Percentiles rank a stretch among this genome's conserved stretches.
phyloP scores from a whole-genome alignment of 371 early-diverging fungal species.

The Neoconidiobolus thromboides region DNA sequence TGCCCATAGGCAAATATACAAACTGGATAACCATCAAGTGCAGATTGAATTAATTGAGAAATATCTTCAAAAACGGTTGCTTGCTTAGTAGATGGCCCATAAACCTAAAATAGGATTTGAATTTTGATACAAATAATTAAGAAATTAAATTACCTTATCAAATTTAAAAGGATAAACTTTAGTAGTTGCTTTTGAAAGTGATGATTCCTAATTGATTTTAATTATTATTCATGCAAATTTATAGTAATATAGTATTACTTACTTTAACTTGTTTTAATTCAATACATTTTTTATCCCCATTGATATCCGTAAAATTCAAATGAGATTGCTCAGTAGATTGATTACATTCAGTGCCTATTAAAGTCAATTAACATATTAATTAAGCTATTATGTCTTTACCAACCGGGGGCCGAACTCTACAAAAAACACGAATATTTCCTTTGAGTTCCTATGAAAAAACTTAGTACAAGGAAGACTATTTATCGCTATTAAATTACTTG shows the following conservation, averaged over 20 bases:
- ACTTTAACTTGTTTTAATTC: conserved; percentile 23
- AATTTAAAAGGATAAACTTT: conserved; percentile 59
- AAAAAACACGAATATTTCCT: conserved; percentile 96
- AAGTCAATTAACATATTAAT: not conserved
- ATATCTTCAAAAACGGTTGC: conserved; percentile 84
- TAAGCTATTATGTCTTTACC: conserved; percentile 9
- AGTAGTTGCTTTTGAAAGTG: conserved; percentile 14
- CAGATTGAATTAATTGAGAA: conserved; percentile 84
- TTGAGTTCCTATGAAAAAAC: conserved; percentile 56
- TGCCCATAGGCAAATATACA: conserved; percentile 99
- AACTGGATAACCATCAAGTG: conserved; percentile 93
- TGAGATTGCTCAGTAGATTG: not conserved
- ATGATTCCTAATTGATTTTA: not conserved
- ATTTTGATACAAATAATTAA: not conserved
- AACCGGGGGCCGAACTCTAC: conserved; percentile 75
- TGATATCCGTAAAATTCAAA: conserved; percentile 5
- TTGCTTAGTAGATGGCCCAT: conserved; percentile 52
- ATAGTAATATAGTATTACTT: not conserved
- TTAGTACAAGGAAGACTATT: not conserved
- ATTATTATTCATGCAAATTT: not conserved
- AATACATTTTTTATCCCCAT: conserved; percentile 22
- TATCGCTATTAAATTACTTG: conserved; percentile 13
- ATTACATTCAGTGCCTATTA: not conserved
- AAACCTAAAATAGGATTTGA: conserved; percentile 30
- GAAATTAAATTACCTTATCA: conserved; percentile 26